Base-by-base conservation (phyloP, 176 grass and related monocot species). In the Raddia distichophylla region DNA sequence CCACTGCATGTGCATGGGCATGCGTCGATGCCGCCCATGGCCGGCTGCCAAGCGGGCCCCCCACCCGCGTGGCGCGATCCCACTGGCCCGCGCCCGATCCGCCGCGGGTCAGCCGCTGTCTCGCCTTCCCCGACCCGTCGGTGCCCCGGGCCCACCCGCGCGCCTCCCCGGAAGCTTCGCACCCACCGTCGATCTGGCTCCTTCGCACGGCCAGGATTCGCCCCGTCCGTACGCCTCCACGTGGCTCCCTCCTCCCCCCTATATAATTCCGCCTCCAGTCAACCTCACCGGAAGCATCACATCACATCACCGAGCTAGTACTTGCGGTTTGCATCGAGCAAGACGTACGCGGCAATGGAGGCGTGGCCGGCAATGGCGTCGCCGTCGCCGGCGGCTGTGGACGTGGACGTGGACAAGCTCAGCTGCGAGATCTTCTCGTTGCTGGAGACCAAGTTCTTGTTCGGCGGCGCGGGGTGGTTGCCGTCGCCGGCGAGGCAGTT, bases 391-490 rank as follows among this genome's bases (percentile, higher is more conserved):
- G 13, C 54, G 0, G 15, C 74, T 53, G 65, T 78, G 79, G 73
- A 46, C 59, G 65, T 78, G 79, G 73, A 46, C 59, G 51, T 74
- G 17, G 86, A 91, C 68, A 94, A 81, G 89, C 84, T 94, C 53
- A 87, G 92, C 89, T 82, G 89, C 77, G 86, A 89, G 76, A 94
- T 91, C 67, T 94, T 91, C 84, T 91, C 89, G 33, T 3, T 94
- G 55, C 80, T 94, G 8, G 92, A 94, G 83, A 91, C 72, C 83
- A 91, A 85, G 83, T 91, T 94, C 86, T 56, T 94, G 3, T 91
- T 94, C 62, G 89, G 89, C 54, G 75, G 35, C n/a, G 63, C 65
- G 2, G 66, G 78, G 6, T 64, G 56, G 60, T 43, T 80, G 1
- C 57, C 88, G 5, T 75, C 91, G 49, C 87, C 78, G 57, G 18